Evolutionary conservation across 176 grass and related monocot genomes (phyloP), one percentile per base, ranked within the genome.

Genomic region (Oropetium thomaeum): DNA sequence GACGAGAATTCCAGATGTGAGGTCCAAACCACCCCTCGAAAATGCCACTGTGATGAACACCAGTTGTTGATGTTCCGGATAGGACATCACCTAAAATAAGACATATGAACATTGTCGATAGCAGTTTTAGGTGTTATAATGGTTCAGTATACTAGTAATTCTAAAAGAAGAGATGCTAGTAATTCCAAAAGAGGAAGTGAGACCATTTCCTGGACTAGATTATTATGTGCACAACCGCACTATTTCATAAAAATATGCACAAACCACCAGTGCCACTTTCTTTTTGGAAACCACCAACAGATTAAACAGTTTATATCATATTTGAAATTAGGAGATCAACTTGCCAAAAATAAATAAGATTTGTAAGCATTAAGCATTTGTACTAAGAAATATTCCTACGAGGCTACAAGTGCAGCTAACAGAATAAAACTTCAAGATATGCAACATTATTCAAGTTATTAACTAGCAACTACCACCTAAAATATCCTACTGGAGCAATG

Each of bases 11-110:
- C 90, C 95, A 97, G 49, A 85, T 68, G 23, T 89, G 85, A 73
- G 76, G 74, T 44, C 88, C 90, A 85, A 97, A 97, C 90, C 95
- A 97, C n/a, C 88, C 83, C 88, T 97, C 95, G 47, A 93, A 85
- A 27, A 97, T 77, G 26, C 95, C 90, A 52, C 33, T 79, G 76
- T 97, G 90, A 76, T 92, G 90, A 55, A 84, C 66, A 37, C 90
- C 90, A n/a, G 45, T 85, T 49, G 90, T 81, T 20, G 94, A 93
- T 87, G 90, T 97, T 81, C 94, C 94, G 8, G 94, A 97, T 17
- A 97, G 75, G 68, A 97, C 95, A 79, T 97, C 95, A 78, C 90
- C 94, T 97, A 39, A 38, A 48, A 32, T 57, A 49, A 67, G 33
- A 71, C 26, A 11, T 26, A 79, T 7, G 0, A 8, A 51, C 17